These are phyloP conservation scores for Vigna trinervia DNA, from an alignment of 306 rosid species.

Conservation along the genomic window DNA sequence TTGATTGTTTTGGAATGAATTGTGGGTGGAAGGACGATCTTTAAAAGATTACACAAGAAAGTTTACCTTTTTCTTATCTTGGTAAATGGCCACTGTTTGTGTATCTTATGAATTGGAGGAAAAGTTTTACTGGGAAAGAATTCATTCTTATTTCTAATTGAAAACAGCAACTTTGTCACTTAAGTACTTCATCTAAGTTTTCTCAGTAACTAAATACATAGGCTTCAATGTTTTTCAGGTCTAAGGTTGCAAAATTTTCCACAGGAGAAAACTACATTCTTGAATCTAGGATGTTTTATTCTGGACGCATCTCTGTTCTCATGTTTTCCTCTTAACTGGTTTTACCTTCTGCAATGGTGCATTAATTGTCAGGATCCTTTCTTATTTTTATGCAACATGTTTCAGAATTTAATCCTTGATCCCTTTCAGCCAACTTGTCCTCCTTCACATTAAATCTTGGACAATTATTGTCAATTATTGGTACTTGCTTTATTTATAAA, in stretches of 20 bases:
- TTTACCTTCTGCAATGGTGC: slow-evolving; percentile 18
- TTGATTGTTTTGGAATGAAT: neutral
- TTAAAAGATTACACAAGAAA: neutral
- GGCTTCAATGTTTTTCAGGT: neutral
- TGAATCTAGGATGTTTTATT: neutral
- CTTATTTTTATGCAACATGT: neutral
- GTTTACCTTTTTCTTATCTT: slow-evolving; percentile 1
- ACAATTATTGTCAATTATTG: neutral
- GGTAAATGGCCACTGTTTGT: neutral
- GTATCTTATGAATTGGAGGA: neutral
- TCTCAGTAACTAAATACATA: neutral
- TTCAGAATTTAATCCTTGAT: neutral
- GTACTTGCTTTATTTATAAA: neutral
- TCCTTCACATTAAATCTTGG: neutral
- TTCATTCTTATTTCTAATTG: neutral
- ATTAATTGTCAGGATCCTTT: slow-evolving; percentile 9
- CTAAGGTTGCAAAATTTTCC: neutral
- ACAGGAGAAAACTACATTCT: neutral
- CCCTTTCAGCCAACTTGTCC: neutral
- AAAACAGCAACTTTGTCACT: neutral
- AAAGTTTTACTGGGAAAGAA: neutral
- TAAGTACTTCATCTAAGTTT: neutral
- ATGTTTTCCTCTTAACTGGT: neutral
- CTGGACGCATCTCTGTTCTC: neutral
- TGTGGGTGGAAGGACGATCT: neutral